phyloP scores from a whole-genome alignment of 23 red algal genomes.

The Rhodosorus marinus region DNA sequence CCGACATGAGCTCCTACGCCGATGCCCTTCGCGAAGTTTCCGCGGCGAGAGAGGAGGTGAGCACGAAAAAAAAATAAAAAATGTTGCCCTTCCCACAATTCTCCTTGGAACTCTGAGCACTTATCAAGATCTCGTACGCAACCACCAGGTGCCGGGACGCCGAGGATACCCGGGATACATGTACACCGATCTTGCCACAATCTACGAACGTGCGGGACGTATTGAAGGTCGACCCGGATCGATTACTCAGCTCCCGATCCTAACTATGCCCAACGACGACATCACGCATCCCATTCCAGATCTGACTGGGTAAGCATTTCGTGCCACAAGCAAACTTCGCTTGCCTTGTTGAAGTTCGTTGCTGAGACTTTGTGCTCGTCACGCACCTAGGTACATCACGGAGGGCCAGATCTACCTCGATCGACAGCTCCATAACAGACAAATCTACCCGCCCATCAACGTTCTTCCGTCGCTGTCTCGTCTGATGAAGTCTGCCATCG shows the following conservation, averaged over 20 bases:
- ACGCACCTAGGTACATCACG: too few species aligned
- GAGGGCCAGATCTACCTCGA: constrained; percentile 98
- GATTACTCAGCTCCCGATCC: constrained; percentile 80
- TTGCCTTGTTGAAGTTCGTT: background rate
- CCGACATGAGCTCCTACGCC: constrained; percentile 92
- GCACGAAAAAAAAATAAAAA: background rate
- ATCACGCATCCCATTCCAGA: constrained; percentile 96
- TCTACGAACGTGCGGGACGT: constrained; percentile 87
- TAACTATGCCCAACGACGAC: constrained; percentile 98
- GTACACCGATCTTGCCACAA: constrained; percentile 93
- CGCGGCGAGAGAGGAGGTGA: constrained; percentile 98
- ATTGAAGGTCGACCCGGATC: constrained; percentile 61
- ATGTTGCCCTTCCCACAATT: background rate
- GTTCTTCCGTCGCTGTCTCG: constrained; percentile 92
- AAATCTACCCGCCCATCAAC: constrained; percentile 95
- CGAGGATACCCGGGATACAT: constrained; percentile 97
- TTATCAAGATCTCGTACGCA: background rate
- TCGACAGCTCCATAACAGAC: constrained; percentile 80
- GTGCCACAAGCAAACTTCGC: background rate
- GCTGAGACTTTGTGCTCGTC: background rate
- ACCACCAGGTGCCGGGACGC: constrained; percentile 95
- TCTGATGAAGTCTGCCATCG: constrained; percentile 96
- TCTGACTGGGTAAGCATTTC: constrained; percentile 88
- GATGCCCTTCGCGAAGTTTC: constrained; percentile 94
- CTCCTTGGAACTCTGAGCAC: background rate